A percentile compares a stretch with the other conserved stretches of the same genome.
These are phyloP conservation scores for Rhizophora apiculata DNA, from an alignment of 345 rosid genomes.

Conservation along the genomic window DNA sequence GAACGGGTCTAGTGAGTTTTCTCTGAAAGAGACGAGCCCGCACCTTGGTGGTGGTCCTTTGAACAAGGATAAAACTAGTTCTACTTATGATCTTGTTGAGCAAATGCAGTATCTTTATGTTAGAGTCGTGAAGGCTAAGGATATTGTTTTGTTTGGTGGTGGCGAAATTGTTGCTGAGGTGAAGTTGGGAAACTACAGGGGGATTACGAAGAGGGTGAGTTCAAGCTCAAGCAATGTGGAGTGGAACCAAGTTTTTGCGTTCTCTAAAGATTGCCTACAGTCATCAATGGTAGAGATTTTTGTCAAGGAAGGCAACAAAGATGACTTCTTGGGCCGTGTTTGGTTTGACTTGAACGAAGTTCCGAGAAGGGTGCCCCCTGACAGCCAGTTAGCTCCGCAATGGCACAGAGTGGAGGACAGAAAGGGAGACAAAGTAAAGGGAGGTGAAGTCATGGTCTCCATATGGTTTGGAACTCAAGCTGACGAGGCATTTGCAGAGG, in stretches of 20 bases:
- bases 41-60: constrained; percentile 57
- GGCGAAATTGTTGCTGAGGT: constrained; percentile 59
- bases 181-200: constrained; percentile 64
- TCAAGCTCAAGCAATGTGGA: constrained; percentile 35
- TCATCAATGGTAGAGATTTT: constrained; percentile 66
- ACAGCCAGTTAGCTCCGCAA: constrained; percentile 70
- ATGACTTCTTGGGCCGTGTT: constrained; percentile 59
- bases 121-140: constrained; percentile 56
- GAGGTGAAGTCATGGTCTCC: constrained; percentile 61
- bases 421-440: constrained; percentile 42
- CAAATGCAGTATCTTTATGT: constrained; percentile 76
- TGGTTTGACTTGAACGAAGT: constrained; percentile 67
- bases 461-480: constrained; percentile 86
- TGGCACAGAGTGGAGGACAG: constrained; percentile 66
- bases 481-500: constrained; percentile 66
- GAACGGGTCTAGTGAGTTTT: constrained; percentile 46
- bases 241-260: constrained; percentile 76
- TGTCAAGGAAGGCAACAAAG: constrained; percentile 51
- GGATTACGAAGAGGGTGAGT: constrained; percentile 50
- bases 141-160: constrained; percentile 33
- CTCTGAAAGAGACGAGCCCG: constrained; percentile 67
- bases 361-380: constrained; percentile 67
- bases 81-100: constrained; percentile 77
- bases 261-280: constrained; percentile 72
- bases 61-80: constrained; percentile 57